Percentiles rank a stretch among this genome's conserved stretches.
These are phyloP conservation scores for Closterium sp. DNA, from an alignment of 139 green algal species.

Conservation along the genomic window DNA sequence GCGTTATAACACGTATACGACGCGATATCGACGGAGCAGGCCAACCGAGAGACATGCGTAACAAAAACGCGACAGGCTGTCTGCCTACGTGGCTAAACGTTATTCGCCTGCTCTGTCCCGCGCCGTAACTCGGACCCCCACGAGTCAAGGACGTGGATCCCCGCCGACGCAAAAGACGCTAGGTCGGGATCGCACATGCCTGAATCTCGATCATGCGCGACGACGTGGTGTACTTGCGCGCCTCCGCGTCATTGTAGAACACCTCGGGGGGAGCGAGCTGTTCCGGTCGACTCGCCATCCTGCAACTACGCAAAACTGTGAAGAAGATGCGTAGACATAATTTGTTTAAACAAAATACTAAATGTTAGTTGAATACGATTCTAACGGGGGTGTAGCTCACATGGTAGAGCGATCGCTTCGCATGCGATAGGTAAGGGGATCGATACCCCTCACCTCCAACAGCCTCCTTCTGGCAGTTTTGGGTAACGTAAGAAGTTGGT, in stretches of 20 bases:
- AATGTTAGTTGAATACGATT: too few species aligned
- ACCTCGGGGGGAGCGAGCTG: constrained; percentile 84
- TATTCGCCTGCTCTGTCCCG: too few species aligned
- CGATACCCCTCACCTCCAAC: too few species aligned
- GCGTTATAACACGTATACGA: neutral
- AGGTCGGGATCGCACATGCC: constrained; percentile 14
- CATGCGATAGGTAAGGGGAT: too few species aligned
- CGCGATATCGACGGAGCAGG: neutral
- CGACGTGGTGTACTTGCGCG: constrained; percentile 93
- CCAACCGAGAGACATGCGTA: neutral
- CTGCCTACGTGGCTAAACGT: neutral
- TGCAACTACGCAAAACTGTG: too few species aligned
- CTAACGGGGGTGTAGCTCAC: too few species aligned
- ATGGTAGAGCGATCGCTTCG: too few species aligned
- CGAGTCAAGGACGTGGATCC: neutral
- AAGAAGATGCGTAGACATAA: too few species aligned
- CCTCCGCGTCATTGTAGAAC: constrained; percentile 94
- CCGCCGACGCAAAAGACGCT: neutral
- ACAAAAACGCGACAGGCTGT: neutral
- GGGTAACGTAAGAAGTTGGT: too few species aligned
- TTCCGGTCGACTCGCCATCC: constrained; percentile 72
- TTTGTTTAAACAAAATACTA: too few species aligned
- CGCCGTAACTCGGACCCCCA: neutral
- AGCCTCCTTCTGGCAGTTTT: too few species aligned
- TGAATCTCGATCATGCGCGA: constrained; percentile 84